Evolutionary conservation across 2,329 filamentous ascomycete species (phyloP), one percentile per base, ranked within the genome.

Genomic region (Venturiaceae sp.): DNA sequence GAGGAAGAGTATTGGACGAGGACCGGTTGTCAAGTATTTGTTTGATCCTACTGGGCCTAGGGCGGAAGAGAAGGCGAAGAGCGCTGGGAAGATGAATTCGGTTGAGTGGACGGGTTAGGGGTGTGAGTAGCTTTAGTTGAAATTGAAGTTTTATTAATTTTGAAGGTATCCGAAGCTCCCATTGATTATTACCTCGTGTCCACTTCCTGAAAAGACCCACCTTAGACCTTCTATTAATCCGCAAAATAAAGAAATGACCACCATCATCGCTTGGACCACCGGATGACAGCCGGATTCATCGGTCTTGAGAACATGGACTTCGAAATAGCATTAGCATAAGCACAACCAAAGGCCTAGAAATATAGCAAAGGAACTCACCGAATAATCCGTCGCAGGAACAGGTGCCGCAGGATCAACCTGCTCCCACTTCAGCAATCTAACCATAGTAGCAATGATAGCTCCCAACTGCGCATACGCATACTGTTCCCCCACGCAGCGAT

Each of bases 401-500:
- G 77, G 79, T 66, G 82, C 73, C 68, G 80, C 80, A 14, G 86
- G 85, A 65, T 88, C 82, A 4, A 83, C 70, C 64, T 88, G 92
- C 67, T 78, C 77, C 71, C 94, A 83, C 74, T 87, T 90, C 75
- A 95, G 87, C 46, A 82, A 67, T 52, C 89, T 81, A 47, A 92
- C 86, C 62, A 90, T 74, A 61, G 83, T 83, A 58, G 86, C 88
- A 11, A 84, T 76, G 64, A 96, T 92, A 57, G 88, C 89, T 68
- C 90, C 85, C 61, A 95, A 79, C 74, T 95, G 90, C 57, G 92
- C 80, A 69, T 92, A 92, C 66, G 91, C 91, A 71, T 95, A 96
- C 66, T 95, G 88, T 78, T 96, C 91, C 63, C 91, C 91, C 67
- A 95, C 95, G 74, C 91, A 95, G 63, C 91, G 81, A 74, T 95